A percentile compares a stretch with the other conserved stretches of the same genome.
Evolutionary conservation across 2,329 filamentous ascomycete genomes (phyloP).

Genomic region (Clonostachys byssicola): DNA sequence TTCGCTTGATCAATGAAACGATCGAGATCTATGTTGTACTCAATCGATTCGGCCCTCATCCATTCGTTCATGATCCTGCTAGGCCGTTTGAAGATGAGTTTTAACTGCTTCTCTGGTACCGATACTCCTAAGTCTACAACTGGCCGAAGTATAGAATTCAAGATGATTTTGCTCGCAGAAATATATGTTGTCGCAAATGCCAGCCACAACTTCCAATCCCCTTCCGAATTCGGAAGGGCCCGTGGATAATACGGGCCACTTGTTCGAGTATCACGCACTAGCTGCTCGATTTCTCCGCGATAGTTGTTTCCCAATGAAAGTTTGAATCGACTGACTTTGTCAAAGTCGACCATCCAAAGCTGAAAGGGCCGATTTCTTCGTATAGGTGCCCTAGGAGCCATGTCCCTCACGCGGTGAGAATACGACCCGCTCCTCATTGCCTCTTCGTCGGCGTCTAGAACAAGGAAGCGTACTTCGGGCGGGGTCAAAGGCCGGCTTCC

Average conservation of each 20-base stretch:
- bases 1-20: not conserved
- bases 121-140: not conserved
- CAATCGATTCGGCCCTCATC: conserved; percentile 1
- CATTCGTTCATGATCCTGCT: conserved; percentile 1
- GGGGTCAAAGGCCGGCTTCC: not conserved
- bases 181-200: conserved; percentile 3
- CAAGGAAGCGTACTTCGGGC: too few species aligned
- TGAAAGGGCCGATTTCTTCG: not conserved
- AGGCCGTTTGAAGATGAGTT: conserved; percentile 1
- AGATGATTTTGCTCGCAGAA: not conserved
- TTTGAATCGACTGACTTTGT: not conserved
- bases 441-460: too few species aligned
- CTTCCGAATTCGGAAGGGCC: not conserved
- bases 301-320: not conserved
- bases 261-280: not conserved
- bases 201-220: conserved; percentile 2
- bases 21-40: not conserved
- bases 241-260: conserved; percentile 3
- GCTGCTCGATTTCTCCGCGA: not conserved
- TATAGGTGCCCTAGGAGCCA: not conserved
- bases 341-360: conserved; percentile 4
- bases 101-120: not conserved
- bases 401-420: not conserved
- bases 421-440: too few species aligned
- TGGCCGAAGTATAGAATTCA: not conserved